Evolutionary conservation across 1,284 basidiomycete species (phyloP).

Genomic region (Sporisorium graminicola): DNA sequence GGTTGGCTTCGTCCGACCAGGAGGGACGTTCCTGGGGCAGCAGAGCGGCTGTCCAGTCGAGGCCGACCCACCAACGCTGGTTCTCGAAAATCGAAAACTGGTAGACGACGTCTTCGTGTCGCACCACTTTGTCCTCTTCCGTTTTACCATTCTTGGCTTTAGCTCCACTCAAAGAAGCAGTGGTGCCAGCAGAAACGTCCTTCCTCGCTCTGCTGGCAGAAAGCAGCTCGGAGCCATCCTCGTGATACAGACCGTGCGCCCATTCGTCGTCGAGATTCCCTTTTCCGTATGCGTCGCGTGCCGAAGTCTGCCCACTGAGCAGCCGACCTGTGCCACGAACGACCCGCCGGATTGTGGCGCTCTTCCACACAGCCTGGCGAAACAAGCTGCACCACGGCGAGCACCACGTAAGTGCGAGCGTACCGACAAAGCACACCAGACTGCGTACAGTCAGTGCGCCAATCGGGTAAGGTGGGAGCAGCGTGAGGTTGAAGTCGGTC

Average conservation of each 20-base stretch:
- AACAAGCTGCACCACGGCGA: slow-evolving; percentile 67
- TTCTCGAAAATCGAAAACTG: slow-evolving; percentile 81
- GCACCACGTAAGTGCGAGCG: slow-evolving; percentile 65
- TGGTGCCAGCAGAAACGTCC: background rate
- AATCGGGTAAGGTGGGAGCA: slow-evolving; percentile 66
- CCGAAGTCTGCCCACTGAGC: slow-evolving; percentile 44
- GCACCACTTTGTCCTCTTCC: slow-evolving; percentile 38
- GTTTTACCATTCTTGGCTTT: background rate
- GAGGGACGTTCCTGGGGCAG: slow-evolving; percentile 89
- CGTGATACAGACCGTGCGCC: slow-evolving; percentile 27
- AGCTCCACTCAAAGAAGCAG: background rate
- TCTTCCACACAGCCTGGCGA: slow-evolving; percentile 66
- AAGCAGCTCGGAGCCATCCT: slow-evolving; percentile 21
- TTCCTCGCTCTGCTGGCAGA: slow-evolving; percentile 2
- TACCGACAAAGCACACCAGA: slow-evolving; percentile 60
- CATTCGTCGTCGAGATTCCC: slow-evolving; percentile 51
- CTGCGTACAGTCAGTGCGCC: slow-evolving; percentile 62
- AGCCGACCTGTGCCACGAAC: slow-evolving; percentile 47
- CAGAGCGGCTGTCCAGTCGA: slow-evolving; percentile 90
- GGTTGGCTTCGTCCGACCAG: slow-evolving; percentile 75
- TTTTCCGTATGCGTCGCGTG: slow-evolving; percentile 38
- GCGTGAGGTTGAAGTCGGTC: slow-evolving; percentile 42
- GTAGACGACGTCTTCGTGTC: slow-evolving; percentile 65
- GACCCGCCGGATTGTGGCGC: slow-evolving; percentile 56
- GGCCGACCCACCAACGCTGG: slow-evolving; percentile 83